Evolutionary conservation across 306 rosid genomes (phyloP).

Genomic region (Ammopiptanthus mongolicus): DNA sequence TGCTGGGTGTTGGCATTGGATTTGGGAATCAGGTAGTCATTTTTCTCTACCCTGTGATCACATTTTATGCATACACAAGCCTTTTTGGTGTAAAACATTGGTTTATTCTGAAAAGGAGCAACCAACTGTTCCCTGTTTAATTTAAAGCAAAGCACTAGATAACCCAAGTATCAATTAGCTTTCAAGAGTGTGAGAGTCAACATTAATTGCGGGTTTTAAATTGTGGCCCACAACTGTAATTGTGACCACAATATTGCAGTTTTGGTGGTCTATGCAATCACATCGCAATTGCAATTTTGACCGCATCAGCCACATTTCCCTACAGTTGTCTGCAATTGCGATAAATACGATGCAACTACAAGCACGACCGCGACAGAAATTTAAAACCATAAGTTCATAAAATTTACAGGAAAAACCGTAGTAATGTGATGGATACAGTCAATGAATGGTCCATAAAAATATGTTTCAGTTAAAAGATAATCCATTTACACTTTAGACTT

Average conservation of each 20-base stretch:
- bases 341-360: no score
- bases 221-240: neutral
- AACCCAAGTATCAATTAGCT: neutral
- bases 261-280: neutral
- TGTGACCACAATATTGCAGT: neutral
- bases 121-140: neutral
- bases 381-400: neutral
- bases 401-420: neutral
- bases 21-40: slow-evolving; percentile 83
- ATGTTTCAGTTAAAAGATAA: slow-evolving; percentile 12
- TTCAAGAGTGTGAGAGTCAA: neutral
- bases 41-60: slow-evolving; percentile 4
- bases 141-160: neutral
- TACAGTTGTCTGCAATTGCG: no score
- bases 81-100: neutral
- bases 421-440: slow-evolving; percentile 17
- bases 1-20: slow-evolving; percentile 96
- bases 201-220: neutral
- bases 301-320: no score
- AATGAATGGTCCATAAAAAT: neutral
- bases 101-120: neutral
- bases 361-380: no score
- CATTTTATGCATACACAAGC: neutral
- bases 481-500: slow-evolving; percentile 9
- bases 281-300: neutral